Evolutionary conservation across 352 stramenopile species (phyloP).

Genomic region (Thraustochytrium sp.): DNA sequence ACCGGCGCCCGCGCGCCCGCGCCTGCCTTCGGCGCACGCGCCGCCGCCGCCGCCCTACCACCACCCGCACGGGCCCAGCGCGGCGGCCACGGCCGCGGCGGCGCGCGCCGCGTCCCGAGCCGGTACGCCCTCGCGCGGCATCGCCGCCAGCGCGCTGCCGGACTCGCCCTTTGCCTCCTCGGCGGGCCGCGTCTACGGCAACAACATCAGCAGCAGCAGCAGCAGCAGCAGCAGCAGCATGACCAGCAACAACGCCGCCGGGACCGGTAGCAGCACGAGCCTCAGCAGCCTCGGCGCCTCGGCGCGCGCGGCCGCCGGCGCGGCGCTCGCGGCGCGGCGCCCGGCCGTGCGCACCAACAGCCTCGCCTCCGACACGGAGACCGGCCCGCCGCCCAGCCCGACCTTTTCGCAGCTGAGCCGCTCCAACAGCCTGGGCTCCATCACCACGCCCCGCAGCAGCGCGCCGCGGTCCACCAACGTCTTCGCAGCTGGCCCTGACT

Average conservation of each 20-base stretch:
- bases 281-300: too few relatives aligned
- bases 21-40: too few relatives aligned
- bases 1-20: too few relatives aligned
- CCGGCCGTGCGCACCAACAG: background rate
- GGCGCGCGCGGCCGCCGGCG: too few relatives aligned
- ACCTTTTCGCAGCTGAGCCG: constrained; percentile 15
- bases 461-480: background rate
- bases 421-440: constrained; percentile 14
- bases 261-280: too few relatives aligned
- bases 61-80: too few relatives aligned
- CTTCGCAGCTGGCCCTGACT: background rate
- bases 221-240: background rate
- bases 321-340: background rate
- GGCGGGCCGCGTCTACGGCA: background rate
- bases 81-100: too few relatives aligned
- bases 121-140: too few relatives aligned
- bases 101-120: too few relatives aligned
- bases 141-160: too few relatives aligned
- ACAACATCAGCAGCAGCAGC: background rate
- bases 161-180: constrained; percentile 31
- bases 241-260: too few relatives aligned
- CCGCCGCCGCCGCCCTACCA: too few relatives aligned
- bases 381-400: background rate
- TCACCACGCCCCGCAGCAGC: background rate
- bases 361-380: background rate